phyloP scores from a whole-genome alignment of 148 eudicot species.

The Oxyria digyna region DNA sequence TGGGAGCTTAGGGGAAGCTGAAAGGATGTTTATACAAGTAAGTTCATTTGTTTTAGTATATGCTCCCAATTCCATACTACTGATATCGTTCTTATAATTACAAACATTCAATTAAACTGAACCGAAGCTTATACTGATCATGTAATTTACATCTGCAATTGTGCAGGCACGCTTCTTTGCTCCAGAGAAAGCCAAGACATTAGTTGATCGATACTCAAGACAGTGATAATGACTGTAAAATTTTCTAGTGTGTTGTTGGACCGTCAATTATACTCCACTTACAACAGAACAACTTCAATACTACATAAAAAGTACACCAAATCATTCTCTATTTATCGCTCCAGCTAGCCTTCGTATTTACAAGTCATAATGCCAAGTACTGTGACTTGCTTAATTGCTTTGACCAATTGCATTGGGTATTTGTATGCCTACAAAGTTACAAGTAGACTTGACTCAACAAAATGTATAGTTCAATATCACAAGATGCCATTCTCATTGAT shows the following conservation, averaged over 20 bases:
- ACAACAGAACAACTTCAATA: neutral
- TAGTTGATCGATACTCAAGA: slow-evolving; percentile 79
- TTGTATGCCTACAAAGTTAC: too few species aligned
- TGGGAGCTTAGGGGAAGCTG: slow-evolving; percentile 79
- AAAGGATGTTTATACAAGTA: slow-evolving; percentile 98
- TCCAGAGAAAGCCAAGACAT: slow-evolving; percentile 73
- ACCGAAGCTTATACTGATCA: neutral
- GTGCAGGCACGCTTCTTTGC: slow-evolving; percentile 94
- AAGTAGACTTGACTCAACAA: too few species aligned
- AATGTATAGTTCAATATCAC: too few species aligned
- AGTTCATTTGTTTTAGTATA: slow-evolving; percentile 10
- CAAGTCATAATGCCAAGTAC: too few species aligned
- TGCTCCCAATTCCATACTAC: neutral
- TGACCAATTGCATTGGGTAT: too few species aligned
- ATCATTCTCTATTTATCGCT: too few species aligned
- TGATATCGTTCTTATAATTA: neutral
- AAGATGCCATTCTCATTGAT: too few species aligned
- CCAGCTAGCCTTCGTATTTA: too few species aligned
- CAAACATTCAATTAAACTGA: neutral
- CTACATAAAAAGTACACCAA: neutral
- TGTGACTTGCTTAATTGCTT: too few species aligned
- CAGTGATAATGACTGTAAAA: too few species aligned
- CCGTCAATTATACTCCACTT: neutral
- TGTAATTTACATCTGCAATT: too few species aligned
- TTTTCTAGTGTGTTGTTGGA: too few species aligned